Percentiles rank a stretch among this genome's conserved stretches.
These are phyloP conservation scores for Acarospora socialis DNA, from an alignment of 2,329 filamentous ascomycete genomes.

Conservation along the genomic window DNA sequence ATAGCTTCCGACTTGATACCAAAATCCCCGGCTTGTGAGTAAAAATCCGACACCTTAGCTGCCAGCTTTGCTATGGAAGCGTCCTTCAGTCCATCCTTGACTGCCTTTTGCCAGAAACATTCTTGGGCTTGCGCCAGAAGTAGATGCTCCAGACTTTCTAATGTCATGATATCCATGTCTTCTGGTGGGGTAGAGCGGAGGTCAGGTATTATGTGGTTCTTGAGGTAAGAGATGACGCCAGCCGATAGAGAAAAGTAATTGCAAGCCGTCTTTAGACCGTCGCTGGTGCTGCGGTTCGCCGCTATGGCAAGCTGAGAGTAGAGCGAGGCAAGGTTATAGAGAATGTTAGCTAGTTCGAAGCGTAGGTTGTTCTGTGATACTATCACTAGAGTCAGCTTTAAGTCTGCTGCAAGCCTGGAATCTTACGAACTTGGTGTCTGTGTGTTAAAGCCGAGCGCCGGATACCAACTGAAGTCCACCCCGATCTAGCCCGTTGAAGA, in stretches of 20 bases:
- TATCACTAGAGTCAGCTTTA: constrained; percentile 15
- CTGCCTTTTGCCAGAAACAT: constrained; percentile 96
- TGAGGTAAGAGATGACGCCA: constrained; percentile 67
- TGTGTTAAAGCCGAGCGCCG: constrained; percentile 78
- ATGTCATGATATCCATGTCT: constrained; percentile 82
- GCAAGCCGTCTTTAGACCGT: constrained; percentile 75
- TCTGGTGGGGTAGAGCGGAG: constrained; percentile 74
- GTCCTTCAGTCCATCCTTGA: constrained; percentile 87
- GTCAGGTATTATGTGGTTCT: constrained; percentile 63
- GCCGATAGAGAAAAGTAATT: constrained; percentile 83
- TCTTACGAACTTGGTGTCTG: constrained; percentile 43
- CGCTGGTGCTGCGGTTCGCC: constrained; percentile 60
- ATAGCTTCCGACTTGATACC: constrained; percentile 81
- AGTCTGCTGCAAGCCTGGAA: background rate
- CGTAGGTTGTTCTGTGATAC: constrained; percentile 51
- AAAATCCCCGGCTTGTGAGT: constrained; percentile 68
- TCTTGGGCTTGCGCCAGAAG: constrained; percentile 89
- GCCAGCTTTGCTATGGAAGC: constrained; percentile 82
- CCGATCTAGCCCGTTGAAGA: constrained; percentile 48
- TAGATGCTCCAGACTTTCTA: constrained; percentile 70
- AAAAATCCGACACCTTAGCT: constrained; percentile 80
- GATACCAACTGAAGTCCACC: constrained; percentile 93
- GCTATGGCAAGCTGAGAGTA: constrained; percentile 84
- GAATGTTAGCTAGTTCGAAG: constrained; percentile 79
- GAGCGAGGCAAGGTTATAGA: constrained; percentile 85